These are phyloP conservation scores for Fusarium torulosum DNA, from an alignment of 2,329 filamentous ascomycete genomes.

Conservation along the genomic window DNA sequence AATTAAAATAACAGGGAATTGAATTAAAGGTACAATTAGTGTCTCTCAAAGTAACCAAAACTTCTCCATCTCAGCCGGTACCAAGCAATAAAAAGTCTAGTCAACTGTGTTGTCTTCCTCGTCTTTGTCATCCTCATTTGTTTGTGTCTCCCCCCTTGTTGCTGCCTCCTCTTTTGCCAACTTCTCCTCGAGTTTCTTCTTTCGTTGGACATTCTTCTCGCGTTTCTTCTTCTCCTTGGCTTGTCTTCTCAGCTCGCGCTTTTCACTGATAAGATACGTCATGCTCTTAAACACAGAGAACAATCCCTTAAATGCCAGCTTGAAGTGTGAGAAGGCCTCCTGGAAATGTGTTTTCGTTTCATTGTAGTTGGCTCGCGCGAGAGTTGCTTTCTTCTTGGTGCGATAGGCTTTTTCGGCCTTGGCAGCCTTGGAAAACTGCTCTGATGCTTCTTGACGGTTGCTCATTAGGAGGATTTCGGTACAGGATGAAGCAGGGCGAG, in stretches of 20 bases:
- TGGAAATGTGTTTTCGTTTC: constrained; percentile 14
- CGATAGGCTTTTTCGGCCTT: constrained; percentile 23
- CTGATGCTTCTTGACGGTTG: constrained; percentile 12
- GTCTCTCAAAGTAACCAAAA: too few species aligned
- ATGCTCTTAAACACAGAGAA: neutral
- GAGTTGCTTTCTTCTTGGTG: constrained; percentile 11
- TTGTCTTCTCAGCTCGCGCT: neutral
- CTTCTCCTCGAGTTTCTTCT: constrained; percentile 16
- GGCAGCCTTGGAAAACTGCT: constrained; percentile 16
- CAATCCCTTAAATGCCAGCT: constrained; percentile 2
- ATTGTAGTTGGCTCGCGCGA: constrained; percentile 20
- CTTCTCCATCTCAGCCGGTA: too few species aligned
- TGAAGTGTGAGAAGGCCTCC: constrained; percentile 10
- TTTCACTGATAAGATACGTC: neutral
- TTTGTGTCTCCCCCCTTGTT: too few species aligned
- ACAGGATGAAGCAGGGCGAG: neutral
- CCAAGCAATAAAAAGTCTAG: too few species aligned
- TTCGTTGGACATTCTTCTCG: neutral
- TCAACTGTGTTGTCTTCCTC: too few species aligned
- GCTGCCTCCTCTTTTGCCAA: neutral
- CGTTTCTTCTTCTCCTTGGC: neutral
- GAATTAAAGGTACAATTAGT: too few species aligned
- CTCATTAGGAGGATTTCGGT: constrained; percentile 5
- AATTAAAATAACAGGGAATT: too few species aligned
- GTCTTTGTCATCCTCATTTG: too few species aligned